Conservation (phyloP, 345 rosid species). For the Moringa oleifera region DNA sequence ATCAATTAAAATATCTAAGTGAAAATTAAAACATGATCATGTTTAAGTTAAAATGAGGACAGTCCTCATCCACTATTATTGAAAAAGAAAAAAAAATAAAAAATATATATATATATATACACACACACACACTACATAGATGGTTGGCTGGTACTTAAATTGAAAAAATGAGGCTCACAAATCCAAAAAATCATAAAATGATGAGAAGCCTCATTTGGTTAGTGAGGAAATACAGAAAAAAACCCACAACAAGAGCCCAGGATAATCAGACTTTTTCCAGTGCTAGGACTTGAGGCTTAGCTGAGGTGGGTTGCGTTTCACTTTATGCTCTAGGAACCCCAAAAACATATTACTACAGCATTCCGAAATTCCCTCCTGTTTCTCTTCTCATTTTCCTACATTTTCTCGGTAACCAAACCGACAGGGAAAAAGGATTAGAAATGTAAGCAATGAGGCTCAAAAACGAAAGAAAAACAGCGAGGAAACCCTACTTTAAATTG, state of each 20-base stretch:
- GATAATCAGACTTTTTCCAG: background rate
- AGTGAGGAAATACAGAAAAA: slow-evolving; percentile 16
- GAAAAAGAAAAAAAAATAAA: too few relatives aligned
- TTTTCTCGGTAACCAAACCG: slow-evolving; percentile 22
- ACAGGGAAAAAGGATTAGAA: background rate
- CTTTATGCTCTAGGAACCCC: slow-evolving; percentile 1
- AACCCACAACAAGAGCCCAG: background rate
- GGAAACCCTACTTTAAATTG: background rate
- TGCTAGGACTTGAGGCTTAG: background rate
- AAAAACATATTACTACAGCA: background rate
- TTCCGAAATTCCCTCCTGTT: background rate
- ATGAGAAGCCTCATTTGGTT: slow-evolving; percentile 5
- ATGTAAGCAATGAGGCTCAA: slow-evolving; percentile 3
- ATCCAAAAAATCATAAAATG: background rate
- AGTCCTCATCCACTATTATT: too few relatives aligned
- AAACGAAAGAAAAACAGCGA: slow-evolving; percentile 10
- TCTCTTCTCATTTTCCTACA: slow-evolving; percentile 1
- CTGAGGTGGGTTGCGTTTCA: background rate
- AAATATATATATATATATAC: too few relatives aligned
- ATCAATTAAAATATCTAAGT: too few relatives aligned
- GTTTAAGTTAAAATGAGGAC: too few relatives aligned
- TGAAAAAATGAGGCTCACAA: too few relatives aligned
- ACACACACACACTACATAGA: too few relatives aligned
- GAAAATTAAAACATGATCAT: too few relatives aligned
- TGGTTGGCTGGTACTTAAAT: too few relatives aligned